Conservation (phyloP, 768 basidiomycete genomes). For the Termitomyces sp. region DNA sequence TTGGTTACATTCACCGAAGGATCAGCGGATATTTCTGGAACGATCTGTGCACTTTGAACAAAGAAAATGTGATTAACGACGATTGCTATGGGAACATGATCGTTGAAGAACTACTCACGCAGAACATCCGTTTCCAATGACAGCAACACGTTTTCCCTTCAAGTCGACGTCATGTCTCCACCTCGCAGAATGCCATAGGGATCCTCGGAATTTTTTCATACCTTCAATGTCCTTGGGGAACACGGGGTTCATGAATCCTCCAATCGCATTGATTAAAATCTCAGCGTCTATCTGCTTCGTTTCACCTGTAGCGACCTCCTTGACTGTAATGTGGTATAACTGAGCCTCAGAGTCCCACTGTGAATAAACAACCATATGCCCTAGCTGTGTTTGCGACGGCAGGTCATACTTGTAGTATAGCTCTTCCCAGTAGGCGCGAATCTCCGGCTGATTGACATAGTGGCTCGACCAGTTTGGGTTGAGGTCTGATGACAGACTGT, state of each 20-base stretch:
- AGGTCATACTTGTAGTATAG: constrained; percentile 42
- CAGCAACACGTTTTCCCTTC: constrained; percentile 47
- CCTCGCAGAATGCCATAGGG: constrained; percentile 46
- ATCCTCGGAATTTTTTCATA: constrained; percentile 40
- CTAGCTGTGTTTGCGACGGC: constrained; percentile 33
- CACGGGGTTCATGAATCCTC: constrained; percentile 40
- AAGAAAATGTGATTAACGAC: not conserved
- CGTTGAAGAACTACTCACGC: constrained; percentile 31
- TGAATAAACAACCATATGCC: constrained; percentile 31
- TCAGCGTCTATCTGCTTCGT: constrained; percentile 31
- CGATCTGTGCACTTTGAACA: constrained; percentile 46
- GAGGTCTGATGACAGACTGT: constrained; percentile 47
- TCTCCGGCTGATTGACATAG: constrained; percentile 43
- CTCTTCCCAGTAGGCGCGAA: constrained; percentile 43
- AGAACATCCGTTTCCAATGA: constrained; percentile 61
- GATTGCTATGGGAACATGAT: not conserved
- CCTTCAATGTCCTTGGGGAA: constrained; percentile 40
- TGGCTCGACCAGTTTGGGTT: constrained; percentile 46
- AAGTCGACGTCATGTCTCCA: constrained; percentile 52
- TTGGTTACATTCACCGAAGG: constrained; percentile 46
- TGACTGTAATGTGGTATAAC: constrained; percentile 35
- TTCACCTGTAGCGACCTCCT: constrained; percentile 30
- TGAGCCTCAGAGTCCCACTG: constrained; percentile 40
- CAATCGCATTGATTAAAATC: constrained; percentile 44
- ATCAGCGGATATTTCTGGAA: constrained; percentile 48